phyloP scores from a whole-genome alignment of 2,329 filamentous ascomycete genomes.

The Emmonsiellopsis sp. region DNA sequence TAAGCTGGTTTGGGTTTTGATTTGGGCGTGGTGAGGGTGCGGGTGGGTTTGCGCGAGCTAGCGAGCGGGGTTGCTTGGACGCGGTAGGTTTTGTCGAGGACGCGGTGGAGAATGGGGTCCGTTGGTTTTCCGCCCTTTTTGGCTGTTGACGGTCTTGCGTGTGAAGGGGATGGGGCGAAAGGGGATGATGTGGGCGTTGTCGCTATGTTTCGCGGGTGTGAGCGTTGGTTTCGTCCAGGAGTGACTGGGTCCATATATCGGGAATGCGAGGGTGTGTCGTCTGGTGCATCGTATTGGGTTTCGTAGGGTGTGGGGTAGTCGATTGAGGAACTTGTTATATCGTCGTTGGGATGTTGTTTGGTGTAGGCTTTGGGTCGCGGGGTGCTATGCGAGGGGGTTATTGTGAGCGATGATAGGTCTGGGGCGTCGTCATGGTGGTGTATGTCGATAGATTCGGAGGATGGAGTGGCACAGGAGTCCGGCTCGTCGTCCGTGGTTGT shows the following conservation, averaged over 20 bases:
- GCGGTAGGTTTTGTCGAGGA: constrained; percentile 94
- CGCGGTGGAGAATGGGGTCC: constrained; percentile 76
- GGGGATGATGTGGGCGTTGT: constrained; percentile 53
- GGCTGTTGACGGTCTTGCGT: constrained; percentile 31
- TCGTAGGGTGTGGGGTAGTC: constrained; percentile 71
- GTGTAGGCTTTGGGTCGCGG: constrained; percentile 28
- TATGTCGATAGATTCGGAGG: constrained; percentile 22
- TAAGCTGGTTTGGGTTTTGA: constrained; percentile 18
- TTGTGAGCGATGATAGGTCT: constrained; percentile 33
- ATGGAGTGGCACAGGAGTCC: constrained; percentile 33
- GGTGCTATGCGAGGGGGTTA: constrained; percentile 39
- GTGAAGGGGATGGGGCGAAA: constrained; percentile 43
- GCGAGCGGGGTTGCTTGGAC: constrained; percentile 80
- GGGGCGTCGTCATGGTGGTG: constrained; percentile 34
- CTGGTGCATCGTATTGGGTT: constrained; percentile 45
- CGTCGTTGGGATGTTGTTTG: constrained; percentile 24
- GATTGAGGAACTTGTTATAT: constrained; percentile 30
- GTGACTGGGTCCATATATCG: constrained; percentile 26
- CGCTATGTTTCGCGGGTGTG: constrained; percentile 40
- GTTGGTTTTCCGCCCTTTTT: constrained; percentile 29
- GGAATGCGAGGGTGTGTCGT: constrained; percentile 21
- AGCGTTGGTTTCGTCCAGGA: constrained; percentile 18
- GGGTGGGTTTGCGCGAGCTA: constrained; percentile 5
- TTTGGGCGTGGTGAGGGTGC: constrained; percentile 15
- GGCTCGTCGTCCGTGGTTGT: constrained; percentile 31